A percentile compares a stretch with the other conserved stretches of the same genome.
Conservation (phyloP, 2,329 filamentous ascomycete genomes). For the Ustilaginoidea virens region DNA sequence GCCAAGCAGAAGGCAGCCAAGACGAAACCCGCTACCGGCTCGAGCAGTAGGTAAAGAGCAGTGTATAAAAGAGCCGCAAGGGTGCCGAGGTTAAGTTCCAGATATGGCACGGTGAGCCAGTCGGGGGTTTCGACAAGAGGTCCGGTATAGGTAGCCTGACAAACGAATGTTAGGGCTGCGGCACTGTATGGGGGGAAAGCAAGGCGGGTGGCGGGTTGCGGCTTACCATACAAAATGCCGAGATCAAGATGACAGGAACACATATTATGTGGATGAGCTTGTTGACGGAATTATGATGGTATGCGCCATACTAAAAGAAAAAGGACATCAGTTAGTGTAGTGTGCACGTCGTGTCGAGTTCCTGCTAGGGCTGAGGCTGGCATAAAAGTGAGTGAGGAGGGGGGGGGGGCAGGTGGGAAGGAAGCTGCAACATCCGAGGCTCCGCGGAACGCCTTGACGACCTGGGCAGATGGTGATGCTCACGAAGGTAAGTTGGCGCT, state of each 20-base stretch:
- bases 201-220: constrained; percentile 3
- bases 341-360: not conserved
- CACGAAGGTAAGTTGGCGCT: constrained; percentile 71
- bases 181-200: not conserved
- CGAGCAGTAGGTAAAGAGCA: constrained; percentile 75
- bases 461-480: constrained; percentile 25
- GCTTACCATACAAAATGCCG: constrained; percentile 53
- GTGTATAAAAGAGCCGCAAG: constrained; percentile 54
- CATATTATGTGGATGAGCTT: constrained; percentile 66
- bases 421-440: not conserved
- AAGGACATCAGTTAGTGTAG: constrained; percentile 1
- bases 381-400: too few species aligned
- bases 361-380: too few species aligned
- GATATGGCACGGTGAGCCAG: constrained; percentile 52
- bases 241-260: constrained; percentile 61
- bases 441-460: constrained; percentile 3
- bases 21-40: constrained; percentile 76
- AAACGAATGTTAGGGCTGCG: constrained; percentile 3
- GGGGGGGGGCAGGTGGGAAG: too few species aligned
- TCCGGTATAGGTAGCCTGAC: constrained; percentile 45
- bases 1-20: constrained; percentile 63
- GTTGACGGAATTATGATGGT: constrained; percentile 67
- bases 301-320: constrained; percentile 56
- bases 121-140: constrained; percentile 48
- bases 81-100: constrained; percentile 50